Conservation (phyloP, 2,329 filamentous ascomycete species). For the Fusarium nematophilum region DNA sequence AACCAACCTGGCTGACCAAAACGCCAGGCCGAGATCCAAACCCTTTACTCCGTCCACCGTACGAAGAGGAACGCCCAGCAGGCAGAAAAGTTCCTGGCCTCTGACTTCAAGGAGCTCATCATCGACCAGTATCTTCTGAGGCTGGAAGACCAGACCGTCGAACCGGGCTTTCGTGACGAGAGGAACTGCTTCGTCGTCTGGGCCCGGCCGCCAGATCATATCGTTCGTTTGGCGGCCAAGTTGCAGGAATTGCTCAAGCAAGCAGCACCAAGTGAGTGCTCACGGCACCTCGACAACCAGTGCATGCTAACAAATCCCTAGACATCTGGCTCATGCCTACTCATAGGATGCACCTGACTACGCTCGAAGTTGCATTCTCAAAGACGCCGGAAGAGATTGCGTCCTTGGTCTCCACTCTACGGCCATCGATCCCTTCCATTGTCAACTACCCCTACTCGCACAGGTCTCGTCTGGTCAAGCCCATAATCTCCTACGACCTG, state of each 20-base stretch:
- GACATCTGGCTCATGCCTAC: conserved; percentile 89
- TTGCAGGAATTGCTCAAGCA: conserved; percentile 75
- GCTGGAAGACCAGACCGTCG: conserved; percentile 70
- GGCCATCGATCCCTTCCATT: conserved; percentile 67
- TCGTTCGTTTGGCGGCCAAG: conserved; percentile 73
- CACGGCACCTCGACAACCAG: too few species aligned
- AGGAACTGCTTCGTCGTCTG: conserved; percentile 89
- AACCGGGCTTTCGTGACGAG: conserved; percentile 78
- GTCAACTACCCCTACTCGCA: conserved; percentile 74
- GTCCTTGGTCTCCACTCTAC: conserved; percentile 67
- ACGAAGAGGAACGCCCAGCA: conserved; percentile 81
- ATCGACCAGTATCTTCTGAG: conserved; percentile 81
- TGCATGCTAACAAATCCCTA: conserved; percentile 52
- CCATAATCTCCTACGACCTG: conserved; percentile 84
- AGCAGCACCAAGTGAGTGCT: conserved; percentile 74
- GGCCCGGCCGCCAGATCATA: conserved; percentile 81
- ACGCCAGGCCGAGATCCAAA: conserved; percentile 72
- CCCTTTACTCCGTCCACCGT: conserved; percentile 79
- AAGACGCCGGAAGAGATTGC: conserved; percentile 76
- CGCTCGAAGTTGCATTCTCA: conserved; percentile 86
- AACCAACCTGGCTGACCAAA: background rate
- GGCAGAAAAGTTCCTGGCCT: conserved; percentile 75
- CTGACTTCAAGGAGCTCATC: conserved; percentile 75
- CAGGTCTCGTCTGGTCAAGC: conserved; percentile 81
- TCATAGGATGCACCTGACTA: conserved; percentile 84